Evolutionary conservation across 305 asterid species (phyloP).

Genomic region (Solanum chacoense): DNA sequence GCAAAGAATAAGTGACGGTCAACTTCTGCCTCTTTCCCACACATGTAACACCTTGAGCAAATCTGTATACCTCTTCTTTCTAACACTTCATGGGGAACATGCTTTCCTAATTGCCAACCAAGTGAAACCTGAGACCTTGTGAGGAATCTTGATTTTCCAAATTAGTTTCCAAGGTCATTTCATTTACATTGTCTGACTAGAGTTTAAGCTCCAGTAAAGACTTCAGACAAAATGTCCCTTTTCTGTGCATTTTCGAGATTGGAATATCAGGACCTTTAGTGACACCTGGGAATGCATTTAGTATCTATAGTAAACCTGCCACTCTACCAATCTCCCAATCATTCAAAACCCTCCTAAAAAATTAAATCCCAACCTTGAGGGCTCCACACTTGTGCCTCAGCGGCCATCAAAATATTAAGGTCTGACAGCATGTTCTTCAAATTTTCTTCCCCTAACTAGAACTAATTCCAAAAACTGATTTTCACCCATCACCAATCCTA

Average conservation of each 20-base stretch:
- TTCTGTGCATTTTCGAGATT: not conserved
- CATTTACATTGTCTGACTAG: not conserved
- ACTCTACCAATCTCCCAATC: not conserved
- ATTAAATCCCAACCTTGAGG: not conserved
- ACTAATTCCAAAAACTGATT: not conserved
- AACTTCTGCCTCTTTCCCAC: not conserved
- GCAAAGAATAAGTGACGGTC: not conserved
- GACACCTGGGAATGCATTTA: not conserved
- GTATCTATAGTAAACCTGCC: not conserved
- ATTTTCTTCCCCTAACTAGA: not conserved
- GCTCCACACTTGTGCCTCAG: not conserved
- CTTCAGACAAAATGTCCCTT: not conserved
- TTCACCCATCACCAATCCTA: not conserved
- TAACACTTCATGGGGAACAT: not conserved
- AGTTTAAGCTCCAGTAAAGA: not conserved
- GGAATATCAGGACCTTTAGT: not conserved
- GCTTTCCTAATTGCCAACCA: not conserved
- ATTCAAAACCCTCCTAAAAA: not conserved
- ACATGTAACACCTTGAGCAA: not conserved
- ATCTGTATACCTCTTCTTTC: not conserved
- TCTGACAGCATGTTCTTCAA: not conserved
- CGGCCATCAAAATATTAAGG: not conserved
- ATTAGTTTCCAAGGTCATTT: not conserved
- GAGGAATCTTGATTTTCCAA: not conserved
- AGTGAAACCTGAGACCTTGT: not conserved